phyloP scores from a whole-genome alignment of 2,329 filamentous ascomycete species.

The Penicillium olsonii region DNA sequence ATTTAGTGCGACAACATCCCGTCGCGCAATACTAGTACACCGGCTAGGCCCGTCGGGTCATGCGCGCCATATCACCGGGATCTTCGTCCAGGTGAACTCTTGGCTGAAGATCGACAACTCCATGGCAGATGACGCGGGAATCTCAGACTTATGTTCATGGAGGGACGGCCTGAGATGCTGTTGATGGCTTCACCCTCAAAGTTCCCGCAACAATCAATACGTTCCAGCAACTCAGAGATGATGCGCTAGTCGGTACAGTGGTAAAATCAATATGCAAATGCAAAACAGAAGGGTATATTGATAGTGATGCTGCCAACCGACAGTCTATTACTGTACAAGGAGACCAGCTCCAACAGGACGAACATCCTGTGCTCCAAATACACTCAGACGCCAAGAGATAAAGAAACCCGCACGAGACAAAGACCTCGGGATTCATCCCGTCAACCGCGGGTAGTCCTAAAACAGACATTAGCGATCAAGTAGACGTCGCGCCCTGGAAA shows the following conservation, averaged over 20 bases:
- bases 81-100: not conserved
- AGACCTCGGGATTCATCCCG: not conserved
- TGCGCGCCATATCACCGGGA: not conserved
- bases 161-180: no score
- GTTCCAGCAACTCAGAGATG: not conserved
- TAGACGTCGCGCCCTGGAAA: not conserved
- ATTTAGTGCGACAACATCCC: not conserved
- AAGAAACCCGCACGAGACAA: not conserved
- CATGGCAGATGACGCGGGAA: no score
- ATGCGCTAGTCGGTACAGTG: not conserved
- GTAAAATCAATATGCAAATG: conserved; percentile 1
- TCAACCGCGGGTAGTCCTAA: conserved; percentile 32
- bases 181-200: no score
- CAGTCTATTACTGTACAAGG: conserved; percentile 10
- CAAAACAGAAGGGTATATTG: conserved; percentile 10
- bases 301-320: conserved; percentile 3
- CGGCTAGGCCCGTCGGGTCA: not conserved
- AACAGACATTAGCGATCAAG: conserved; percentile 17
- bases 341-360: conserved; percentile 9
- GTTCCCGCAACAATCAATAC: no score
- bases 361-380: not conserved
- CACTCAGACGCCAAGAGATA: not conserved
- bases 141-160: not conserved
- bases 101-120: not conserved
- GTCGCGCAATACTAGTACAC: not conserved